A percentile compares a stretch with the other conserved stretches of the same genome.
Evolutionary conservation across 208 protist genomes (phyloP).

Genomic region (Herpetomonas tarakana): DNA sequence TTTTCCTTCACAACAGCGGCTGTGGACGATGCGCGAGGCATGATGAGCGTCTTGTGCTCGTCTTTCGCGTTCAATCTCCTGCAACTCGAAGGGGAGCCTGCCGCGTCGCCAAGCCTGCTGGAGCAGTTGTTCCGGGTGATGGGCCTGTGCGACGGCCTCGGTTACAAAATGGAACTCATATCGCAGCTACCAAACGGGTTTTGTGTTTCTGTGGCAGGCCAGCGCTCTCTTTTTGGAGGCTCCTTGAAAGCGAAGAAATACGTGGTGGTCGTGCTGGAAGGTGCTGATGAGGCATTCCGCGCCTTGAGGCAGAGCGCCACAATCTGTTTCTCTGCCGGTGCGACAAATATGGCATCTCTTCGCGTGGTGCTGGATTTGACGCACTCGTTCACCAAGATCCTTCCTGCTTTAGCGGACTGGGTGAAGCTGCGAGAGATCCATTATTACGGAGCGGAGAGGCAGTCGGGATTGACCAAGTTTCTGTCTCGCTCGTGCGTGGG

Average conservation of each 20-base stretch:
- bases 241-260: not conserved
- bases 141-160: not conserved
- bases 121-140: no score
- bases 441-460: constrained; percentile 18
- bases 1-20: not conserved
- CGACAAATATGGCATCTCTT: not conserved
- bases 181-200: not conserved
- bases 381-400: constrained; percentile 10
- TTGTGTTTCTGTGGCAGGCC: not conserved
- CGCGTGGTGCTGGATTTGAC: constrained; percentile 15
- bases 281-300: not conserved
- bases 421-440: constrained; percentile 7
- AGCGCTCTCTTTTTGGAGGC: not conserved
- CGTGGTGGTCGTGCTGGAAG: not conserved
- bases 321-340: not conserved
- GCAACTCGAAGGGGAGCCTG: not conserved
- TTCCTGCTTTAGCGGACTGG: constrained; percentile 14
- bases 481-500: not conserved
- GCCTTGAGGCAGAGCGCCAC: not conserved
- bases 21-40: not conserved
- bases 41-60: not conserved
- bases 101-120: no score
- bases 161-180: not conserved
- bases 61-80: not conserved
- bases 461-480: constrained; percentile 9